Conservation (phyloP, 192 early-diverging fungal genomes). For the Coemansia sp. region DNA sequence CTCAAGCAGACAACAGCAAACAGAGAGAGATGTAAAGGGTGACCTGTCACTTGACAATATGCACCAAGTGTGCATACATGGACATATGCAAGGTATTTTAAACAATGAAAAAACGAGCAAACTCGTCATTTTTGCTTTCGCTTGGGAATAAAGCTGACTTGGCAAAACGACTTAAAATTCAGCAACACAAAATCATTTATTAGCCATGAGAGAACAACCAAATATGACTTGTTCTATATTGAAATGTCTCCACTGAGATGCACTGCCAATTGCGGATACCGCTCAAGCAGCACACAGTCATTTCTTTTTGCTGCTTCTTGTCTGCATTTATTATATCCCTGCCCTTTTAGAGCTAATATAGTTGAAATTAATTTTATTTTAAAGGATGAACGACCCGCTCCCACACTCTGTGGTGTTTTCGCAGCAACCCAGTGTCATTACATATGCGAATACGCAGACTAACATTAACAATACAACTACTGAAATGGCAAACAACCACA, state of each 20-base stretch:
- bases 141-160: background rate
- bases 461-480: background rate
- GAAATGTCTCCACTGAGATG: background rate
- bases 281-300: background rate
- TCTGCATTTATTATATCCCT: background rate
- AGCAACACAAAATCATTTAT: background rate
- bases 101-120: background rate
- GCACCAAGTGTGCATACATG: background rate
- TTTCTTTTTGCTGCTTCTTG: background rate
- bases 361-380: background rate
- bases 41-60: background rate
- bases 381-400: background rate
- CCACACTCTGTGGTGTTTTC: background rate
- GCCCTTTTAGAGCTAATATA: background rate
- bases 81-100: background rate
- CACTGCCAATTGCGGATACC: no score
- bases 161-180: background rate
- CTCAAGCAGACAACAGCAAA: background rate
- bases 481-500: background rate
- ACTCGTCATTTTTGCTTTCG: background rate
- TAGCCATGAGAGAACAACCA: background rate
- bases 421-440: background rate
- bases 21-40: background rate
- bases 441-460: background rate
- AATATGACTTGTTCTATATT: background rate